Conservation (phyloP, 2,329 filamentous ascomycete species). For the Coniochaeta hoffmannii region DNA sequence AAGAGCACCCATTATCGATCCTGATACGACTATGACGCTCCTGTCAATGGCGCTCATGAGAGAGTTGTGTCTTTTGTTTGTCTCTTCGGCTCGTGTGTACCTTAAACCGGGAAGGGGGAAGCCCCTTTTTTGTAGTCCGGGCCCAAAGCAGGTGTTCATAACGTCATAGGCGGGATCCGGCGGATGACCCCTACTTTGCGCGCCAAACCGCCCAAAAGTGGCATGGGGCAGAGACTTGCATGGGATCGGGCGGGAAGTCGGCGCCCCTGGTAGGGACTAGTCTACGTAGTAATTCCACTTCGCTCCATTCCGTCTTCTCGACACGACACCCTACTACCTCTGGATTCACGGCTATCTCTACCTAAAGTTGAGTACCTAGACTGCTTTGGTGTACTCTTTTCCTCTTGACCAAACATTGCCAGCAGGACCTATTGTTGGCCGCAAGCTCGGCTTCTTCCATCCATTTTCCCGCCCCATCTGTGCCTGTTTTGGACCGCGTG, state of each 20-base stretch:
- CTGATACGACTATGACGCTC: no score
- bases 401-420: not conserved
- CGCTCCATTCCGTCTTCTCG: not conserved
- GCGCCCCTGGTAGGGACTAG: not conserved
- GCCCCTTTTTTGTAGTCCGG: not conserved
- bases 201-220: not conserved
- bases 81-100: no score
- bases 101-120: not conserved
- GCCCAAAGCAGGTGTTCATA: not conserved
- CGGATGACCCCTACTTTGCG: not conserved
- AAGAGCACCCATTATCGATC: no score
- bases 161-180: slow-evolving; percentile 1
- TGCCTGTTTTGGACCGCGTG: no score
- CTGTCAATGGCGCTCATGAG: no score
- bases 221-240: not conserved
- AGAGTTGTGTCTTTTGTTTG: no score
- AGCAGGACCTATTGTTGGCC: not conserved
- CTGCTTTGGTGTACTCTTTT: not conserved
- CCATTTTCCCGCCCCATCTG: not conserved
- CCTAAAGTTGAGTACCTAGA: not conserved
- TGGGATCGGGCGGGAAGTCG: not conserved
- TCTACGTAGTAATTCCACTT: not conserved
- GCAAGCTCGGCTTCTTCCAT: not conserved
- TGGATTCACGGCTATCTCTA: not conserved
- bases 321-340: not conserved